Evolutionary conservation across 2,329 filamentous ascomycete species (phyloP).

Genomic region (Botryosphaeria dothidea): DNA sequence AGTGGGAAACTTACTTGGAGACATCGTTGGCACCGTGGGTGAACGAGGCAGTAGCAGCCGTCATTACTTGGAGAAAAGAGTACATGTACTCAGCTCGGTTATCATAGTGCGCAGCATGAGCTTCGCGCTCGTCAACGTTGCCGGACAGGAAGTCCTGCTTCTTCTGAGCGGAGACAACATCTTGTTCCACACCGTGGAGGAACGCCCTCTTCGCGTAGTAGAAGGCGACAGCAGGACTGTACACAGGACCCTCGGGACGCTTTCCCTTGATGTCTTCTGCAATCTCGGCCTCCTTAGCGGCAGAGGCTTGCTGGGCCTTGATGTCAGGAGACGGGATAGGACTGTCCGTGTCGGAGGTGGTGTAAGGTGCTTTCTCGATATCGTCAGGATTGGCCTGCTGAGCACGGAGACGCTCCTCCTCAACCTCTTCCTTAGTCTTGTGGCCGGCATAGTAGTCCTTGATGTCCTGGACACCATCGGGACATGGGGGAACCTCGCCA

Average conservation of each 20-base stretch:
- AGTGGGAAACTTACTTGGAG: constrained; percentile 31
- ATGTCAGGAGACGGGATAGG: not conserved
- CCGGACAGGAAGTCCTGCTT: constrained; percentile 51
- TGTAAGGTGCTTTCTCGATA: constrained; percentile 29
- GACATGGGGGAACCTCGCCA: constrained; percentile 40
- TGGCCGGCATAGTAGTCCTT: constrained; percentile 61
- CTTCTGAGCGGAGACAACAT: constrained; percentile 46
- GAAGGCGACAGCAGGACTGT: constrained; percentile 44
- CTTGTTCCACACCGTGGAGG: constrained; percentile 54
- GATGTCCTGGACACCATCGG: constrained; percentile 44
- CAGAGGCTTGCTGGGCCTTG: not conserved
- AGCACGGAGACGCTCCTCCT: constrained; percentile 27
- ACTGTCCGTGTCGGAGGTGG: not conserved
- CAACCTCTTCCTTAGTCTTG: constrained; percentile 55
- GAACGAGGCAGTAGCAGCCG: constrained; percentile 72
- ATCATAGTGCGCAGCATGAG: constrained; percentile 60
- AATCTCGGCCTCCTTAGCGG: not conserved
- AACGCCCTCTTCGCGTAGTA: constrained; percentile 49
- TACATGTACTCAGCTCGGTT: constrained; percentile 65
- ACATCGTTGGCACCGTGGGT: constrained; percentile 71
- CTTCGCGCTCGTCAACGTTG: constrained; percentile 58
- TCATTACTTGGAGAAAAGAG: constrained; percentile 49
- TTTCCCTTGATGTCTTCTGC: constrained; percentile 25
- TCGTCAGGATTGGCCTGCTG: constrained; percentile 25
- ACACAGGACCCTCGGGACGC: constrained; percentile 43